Base-by-base conservation (phyloP, 2,329 filamentous ascomycete genomes). In the Ustulina deusta region DNA sequence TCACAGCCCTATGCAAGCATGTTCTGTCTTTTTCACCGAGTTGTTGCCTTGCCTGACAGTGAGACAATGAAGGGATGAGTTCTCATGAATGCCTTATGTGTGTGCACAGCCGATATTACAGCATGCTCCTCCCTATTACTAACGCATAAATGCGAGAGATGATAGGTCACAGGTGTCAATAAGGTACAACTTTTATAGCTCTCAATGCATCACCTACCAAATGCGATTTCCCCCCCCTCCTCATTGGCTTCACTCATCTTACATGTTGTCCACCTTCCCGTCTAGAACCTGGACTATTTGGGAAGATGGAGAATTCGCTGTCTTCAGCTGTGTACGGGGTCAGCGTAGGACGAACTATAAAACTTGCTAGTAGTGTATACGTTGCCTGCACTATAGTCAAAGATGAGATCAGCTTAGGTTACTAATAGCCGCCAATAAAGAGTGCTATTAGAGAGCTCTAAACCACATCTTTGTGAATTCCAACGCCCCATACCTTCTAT, bases 381-480 rank as follows among this genome's bases (percentile, higher is more conserved):
- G 11, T 20, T 52, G 10, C 32, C 9, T 29, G n/a, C 32, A 10
- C 10, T 22, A 51, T 59, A 42, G 17, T 20, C 20, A 27, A 17
- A 32, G 17, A 27, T 29, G 46, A 40, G 17, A 22, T 32, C 9
- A 68, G 86, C 91, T 87, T 84, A 97, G 93, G 76, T 92, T 95
- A 79, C 90, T 93, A 61, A 94, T 94, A 57, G 94, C 94, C 73
- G 91, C 92, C 78, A 97, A n/a, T n/a, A n/a, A n/a, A 83, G 73
- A 97, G 84, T 65, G 94, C 94, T 78, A 94, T 92, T 76, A 97
- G 86, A 79, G 91, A 94, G 74, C 93, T 94, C 80, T 97, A 93
- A 22, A 97, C 93, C 68, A 97, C 93, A 83, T 97, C 95, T 78
- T 95, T 91, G 78, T 97, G 93, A 74, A 97, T 93, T 38, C 93